phyloP scores from a whole-genome alignment of 2,329 filamentous ascomycete genomes.

The Colletotrichum acutatum region DNA sequence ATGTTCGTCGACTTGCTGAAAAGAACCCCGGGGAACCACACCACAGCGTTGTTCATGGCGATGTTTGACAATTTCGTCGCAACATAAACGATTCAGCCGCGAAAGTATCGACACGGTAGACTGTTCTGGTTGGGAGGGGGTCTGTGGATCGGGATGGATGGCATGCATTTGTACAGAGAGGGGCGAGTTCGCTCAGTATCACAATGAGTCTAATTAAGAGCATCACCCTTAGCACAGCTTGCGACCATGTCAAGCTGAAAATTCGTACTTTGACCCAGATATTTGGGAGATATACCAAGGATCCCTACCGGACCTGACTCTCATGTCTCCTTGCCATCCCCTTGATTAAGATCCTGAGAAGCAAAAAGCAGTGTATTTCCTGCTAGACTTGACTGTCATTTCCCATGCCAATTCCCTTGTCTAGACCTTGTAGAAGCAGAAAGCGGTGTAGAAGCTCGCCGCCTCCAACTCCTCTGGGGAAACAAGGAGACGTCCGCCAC shows the following conservation, averaged over 20 bases:
- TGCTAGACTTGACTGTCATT: background rate
- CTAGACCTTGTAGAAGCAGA: slow-evolving; percentile 96
- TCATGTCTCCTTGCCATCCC: background rate
- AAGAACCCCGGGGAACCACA: too few relatives aligned
- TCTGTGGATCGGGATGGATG: too few relatives aligned
- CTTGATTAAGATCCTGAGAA: slow-evolving; percentile 84
- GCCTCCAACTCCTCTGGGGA: slow-evolving; percentile 92
- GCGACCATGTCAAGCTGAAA: too few relatives aligned
- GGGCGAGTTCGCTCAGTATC: too few relatives aligned
- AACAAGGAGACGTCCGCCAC: slow-evolving; percentile 74
- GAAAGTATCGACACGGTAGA: too few relatives aligned
- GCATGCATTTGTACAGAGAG: background rate
- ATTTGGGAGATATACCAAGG: background rate
- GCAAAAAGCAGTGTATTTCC: slow-evolving; percentile 83
- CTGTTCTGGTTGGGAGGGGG: too few relatives aligned
- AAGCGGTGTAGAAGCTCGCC: slow-evolving; percentile 89
- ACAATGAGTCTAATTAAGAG: background rate
- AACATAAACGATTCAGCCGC: too few relatives aligned
- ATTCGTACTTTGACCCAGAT: background rate
- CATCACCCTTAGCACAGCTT: background rate
- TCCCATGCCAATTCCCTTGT: background rate
- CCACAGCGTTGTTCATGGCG: too few relatives aligned
- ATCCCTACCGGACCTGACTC: background rate
- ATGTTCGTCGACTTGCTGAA: too few relatives aligned
- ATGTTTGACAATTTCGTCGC: too few relatives aligned